Evolutionary conservation across 2,329 filamentous ascomycete genomes (phyloP), one percentile per base, ranked within the genome.

Genomic region (Purpureocillium takamizusanense): DNA sequence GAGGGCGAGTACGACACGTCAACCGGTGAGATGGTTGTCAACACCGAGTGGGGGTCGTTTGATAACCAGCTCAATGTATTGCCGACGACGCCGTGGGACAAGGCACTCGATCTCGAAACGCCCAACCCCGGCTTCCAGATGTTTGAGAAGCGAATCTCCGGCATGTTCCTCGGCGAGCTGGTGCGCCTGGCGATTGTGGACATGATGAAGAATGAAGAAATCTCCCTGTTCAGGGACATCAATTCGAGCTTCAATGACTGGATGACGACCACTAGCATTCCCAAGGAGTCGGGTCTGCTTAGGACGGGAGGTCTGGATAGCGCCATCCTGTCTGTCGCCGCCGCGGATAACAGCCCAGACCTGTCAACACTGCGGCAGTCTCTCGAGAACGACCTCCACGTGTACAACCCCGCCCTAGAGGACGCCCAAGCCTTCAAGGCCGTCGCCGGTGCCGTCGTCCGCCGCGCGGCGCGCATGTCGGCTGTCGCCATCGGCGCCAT

Each of bases 21-120:
- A 8, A 94, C 89, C 0, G 88, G 89, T 37, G 79, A 94, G 51
- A 98, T 98, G 92, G 87, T 98, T 42, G 76, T 98, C 65, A 98
- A 98, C 66, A 90, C 86, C 1, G 92, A 98, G 66, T 98, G 92
- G 92, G 92, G 92, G 45, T 94, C 87, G 41, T 98, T 98, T 54
- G 92, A 98, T 65, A 97, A 97, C 65, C 77, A 84, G 51, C 78
- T 97, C 47, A 86, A 82, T 50, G 84, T 94, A 15, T 72, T 98
- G 31, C 92, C 90, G 33, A 83, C 80, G 52, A 97, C 90, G 0
- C 67, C 77, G 0, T 97, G 87, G 66, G 92, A 98, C 57, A 66
- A 70, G 36, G 73, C 78, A 41, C 72, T 98, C 17, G 90, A 98
- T 61, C 66, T 69, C 40, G 78, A 82, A 43, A 92, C 83, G 47